Evolutionary conservation across 495 filamentous ascomycete genomes (phyloP), one percentile per base, ranked within the genome.

Genomic region (Aspergillus indologenus): DNA sequence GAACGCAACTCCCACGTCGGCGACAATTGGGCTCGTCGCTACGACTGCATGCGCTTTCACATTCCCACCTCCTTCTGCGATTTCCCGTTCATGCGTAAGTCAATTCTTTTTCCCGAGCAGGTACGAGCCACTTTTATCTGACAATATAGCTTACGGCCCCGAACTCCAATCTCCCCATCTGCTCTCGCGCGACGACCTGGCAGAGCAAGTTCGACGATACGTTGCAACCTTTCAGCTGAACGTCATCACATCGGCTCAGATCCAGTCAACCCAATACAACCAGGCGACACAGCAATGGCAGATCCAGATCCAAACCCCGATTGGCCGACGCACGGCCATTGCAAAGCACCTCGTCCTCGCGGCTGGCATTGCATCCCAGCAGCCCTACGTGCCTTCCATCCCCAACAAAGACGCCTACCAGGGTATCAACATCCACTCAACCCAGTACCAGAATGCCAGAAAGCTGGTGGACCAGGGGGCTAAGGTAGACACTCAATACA

Each of bases 1-100:
- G 75, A 77, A 20, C 66, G 66, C 12, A 67, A 72, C 44, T 14
- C 57, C n/a, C 43, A 53, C 5, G 56, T 70, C 3, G 75, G 75
- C 17, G 68, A 75, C 56, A 71, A 72, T 48, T 77, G 75, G 75
- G 66, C 57, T 22, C 58, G 61, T 12, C 67, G 75, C 14, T 77
- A 75, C 46, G 66, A 71, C 26, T 73, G 66, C 43, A 61, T 66
- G 55, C 31, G 51, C 26, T 68, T 74, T 31, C 76, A 81, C 58
- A 73, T 75, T 1, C 62, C 63, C 12, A 63, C 62, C n/a, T 57
- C 62, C 2, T 57, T 58, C 21, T 65, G 62, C 18, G 58, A 65
- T 20, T 31, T 68, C 24, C 62, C 65, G 0, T 68, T 45, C 24
- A 57, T 68, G 62, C 18, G 65, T 68, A 45, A 54, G 60, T 19